These are phyloP conservation scores for Suhomyces xylopsoci DNA, from an alignment of 805 yeast species.

Conservation along the genomic window DNA sequence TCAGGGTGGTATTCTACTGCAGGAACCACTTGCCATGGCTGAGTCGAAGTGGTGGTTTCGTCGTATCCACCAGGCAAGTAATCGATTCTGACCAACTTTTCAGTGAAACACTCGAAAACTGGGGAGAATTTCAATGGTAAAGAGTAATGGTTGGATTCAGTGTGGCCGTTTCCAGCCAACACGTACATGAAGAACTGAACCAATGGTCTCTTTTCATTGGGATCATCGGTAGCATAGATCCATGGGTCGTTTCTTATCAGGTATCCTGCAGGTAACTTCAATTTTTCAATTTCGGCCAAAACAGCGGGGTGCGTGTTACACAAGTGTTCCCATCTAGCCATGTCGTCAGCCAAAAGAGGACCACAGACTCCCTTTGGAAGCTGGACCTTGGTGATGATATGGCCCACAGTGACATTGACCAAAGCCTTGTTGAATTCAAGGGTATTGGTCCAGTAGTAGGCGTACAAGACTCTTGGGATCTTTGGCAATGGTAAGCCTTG, in stretches of 20 bases:
- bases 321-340: slow-evolving; percentile 50
- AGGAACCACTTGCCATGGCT: slow-evolving; percentile 58
- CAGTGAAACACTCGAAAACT: slow-evolving; percentile 60
- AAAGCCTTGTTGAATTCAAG: slow-evolving; percentile 64
- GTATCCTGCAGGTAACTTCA: slow-evolving; percentile 57
- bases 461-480: slow-evolving; percentile 68
- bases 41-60: slow-evolving; percentile 53
- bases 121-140: slow-evolving; percentile 72
- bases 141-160: slow-evolving; percentile 74
- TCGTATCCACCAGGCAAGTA: slow-evolving; percentile 71
- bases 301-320: slow-evolving; percentile 55
- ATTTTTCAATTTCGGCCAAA: slow-evolving; percentile 61
- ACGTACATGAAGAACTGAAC: slow-evolving; percentile 76
- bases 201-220: slow-evolving; percentile 57
- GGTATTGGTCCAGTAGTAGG: slow-evolving; percentile 56
- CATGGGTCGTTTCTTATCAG: slow-evolving; percentile 70
- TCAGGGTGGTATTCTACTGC: slow-evolving; percentile 75
- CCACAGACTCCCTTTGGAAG: slow-evolving; percentile 65
- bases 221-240: slow-evolving; percentile 81
- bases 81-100: slow-evolving; percentile 67
- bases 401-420: slow-evolving; percentile 61
- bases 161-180: slow-evolving; percentile 57
- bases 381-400: slow-evolving; percentile 53
- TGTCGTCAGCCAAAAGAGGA: slow-evolving; percentile 67
- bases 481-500: slow-evolving; percentile 44